Evolutionary conservation across 2,329 filamentous ascomycete species (phyloP).

Genomic region (Monosporascus sp.): DNA sequence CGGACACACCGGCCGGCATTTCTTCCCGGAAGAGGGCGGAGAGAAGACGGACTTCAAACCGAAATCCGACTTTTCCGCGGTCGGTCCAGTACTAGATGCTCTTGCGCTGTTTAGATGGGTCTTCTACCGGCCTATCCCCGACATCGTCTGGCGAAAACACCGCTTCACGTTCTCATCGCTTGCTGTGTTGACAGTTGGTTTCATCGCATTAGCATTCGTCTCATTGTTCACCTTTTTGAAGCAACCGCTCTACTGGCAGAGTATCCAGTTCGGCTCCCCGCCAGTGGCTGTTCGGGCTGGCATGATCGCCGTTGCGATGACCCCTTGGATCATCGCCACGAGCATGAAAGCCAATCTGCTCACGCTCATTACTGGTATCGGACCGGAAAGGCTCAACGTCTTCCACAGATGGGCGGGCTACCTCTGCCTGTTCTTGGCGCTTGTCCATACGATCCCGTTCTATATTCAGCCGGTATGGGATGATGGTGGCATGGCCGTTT

Average conservation of each 20-base stretch:
- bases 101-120: constrained; percentile 82
- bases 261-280: constrained; percentile 81
- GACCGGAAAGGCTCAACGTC: constrained; percentile 87
- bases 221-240: constrained; percentile 80
- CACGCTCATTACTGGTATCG: constrained; percentile 79
- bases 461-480: constrained; percentile 86
- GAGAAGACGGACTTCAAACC: constrained; percentile 53
- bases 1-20: constrained; percentile 56
- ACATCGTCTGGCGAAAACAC: constrained; percentile 61
- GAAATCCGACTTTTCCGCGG: constrained; percentile 71
- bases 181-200: constrained; percentile 63
- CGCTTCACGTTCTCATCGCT: constrained; percentile 77
- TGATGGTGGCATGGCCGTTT: constrained; percentile 66
- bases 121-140: constrained; percentile 82
- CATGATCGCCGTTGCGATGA: constrained; percentile 87
- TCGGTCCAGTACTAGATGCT: constrained; percentile 68
- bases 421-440: constrained; percentile 72
- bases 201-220: constrained; percentile 65
- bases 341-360: constrained; percentile 90
- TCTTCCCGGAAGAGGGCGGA: constrained; percentile 64
- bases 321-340: constrained; percentile 86
- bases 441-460: constrained; percentile 84
- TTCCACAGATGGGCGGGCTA: constrained; percentile 91
- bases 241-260: constrained; percentile 84
- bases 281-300: constrained; percentile 81